Evolutionary conservation across 345 rosid genomes (phyloP), one percentile per base, ranked within the genome.

Genomic region (Hibiscus syriacus): DNA sequence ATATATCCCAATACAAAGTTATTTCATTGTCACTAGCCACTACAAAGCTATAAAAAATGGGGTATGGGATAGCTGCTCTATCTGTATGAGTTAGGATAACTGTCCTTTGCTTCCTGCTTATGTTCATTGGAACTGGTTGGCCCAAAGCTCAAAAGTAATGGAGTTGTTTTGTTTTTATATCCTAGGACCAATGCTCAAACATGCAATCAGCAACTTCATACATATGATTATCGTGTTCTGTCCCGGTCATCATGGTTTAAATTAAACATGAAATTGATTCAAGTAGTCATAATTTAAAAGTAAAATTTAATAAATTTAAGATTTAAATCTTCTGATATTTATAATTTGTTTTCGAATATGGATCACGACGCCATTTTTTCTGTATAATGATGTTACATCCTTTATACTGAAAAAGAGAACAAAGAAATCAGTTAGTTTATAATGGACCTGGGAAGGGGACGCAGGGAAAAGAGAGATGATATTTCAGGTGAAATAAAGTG

Each of bases 11-110:
- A 61, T 13, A 38, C 34, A 23, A 41, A 59, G 46, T 32, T 50
- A 7, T 50, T 50, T 64, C 25, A 64, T 45, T 5, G 41, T 64
- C 27, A 16, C 36, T 64, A 5, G 39, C 67, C 52, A 23, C 19
- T 13, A 20, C 17, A 41, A 17, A 32, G 45, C 30, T 61, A 39
- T 22, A 45, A 48, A 64, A 17, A 43, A 27, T 25, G 9, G 22
- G n/a, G 34, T 65, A 59, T 34, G 64, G 69, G 43, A 8, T 17
- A 59, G 45, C 43, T 48, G 26, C 55, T 65, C 25, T 29, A 50
- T 20, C 57, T 12, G 17, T 49, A 19, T 41, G 17, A 10, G 29
- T 49, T 32, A 25, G n/a, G 11, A 48, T 29, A 41, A 48, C 8
- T 41, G 32, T 62, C 52, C 5, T 41, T 43, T 13, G 52, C 6